phyloP scores from a whole-genome alignment of 495 filamentous ascomycete species.

The Hypoxylon cercidicola region DNA sequence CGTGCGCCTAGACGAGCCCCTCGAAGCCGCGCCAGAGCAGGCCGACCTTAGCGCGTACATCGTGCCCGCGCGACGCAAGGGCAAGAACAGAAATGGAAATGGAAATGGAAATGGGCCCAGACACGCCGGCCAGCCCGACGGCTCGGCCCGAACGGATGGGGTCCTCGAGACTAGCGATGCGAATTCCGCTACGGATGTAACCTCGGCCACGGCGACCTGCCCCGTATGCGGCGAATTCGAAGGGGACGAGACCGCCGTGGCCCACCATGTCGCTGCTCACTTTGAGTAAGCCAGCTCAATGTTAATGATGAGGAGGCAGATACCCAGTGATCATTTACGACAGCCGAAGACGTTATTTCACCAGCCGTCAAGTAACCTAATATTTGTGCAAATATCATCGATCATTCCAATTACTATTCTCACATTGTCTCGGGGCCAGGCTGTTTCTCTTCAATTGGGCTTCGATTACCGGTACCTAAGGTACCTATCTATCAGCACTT shows the following conservation, averaged over 20 bases:
- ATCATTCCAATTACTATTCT: not conserved
- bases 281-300: constrained; percentile 48
- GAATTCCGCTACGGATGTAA: constrained; percentile 21
- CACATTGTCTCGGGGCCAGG: not conserved
- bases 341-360: too few species aligned
- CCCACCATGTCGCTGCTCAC: constrained; percentile 67
- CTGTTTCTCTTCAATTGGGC: not conserved
- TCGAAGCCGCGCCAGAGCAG: constrained; percentile 33
- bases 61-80: constrained; percentile 53
- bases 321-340: too few species aligned
- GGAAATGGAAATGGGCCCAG: constrained; percentile 32
- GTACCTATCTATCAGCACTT: not conserved
- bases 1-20: constrained; percentile 37
- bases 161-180: constrained; percentile 16
- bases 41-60: constrained; percentile 58
- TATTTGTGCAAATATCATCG: not conserved
- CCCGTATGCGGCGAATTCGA: constrained; percentile 69
- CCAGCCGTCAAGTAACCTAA: not conserved
- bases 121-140: constrained; percentile 21
- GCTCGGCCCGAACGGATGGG: constrained; percentile 12
- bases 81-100: too few species aligned
- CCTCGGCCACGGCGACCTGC: constrained; percentile 53
- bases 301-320: too few species aligned
- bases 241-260: constrained; percentile 68
- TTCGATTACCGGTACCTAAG: not conserved